phyloP scores from a whole-genome alignment of 495 filamentous ascomycete genomes.

The Xanthoparmelia taractica region DNA sequence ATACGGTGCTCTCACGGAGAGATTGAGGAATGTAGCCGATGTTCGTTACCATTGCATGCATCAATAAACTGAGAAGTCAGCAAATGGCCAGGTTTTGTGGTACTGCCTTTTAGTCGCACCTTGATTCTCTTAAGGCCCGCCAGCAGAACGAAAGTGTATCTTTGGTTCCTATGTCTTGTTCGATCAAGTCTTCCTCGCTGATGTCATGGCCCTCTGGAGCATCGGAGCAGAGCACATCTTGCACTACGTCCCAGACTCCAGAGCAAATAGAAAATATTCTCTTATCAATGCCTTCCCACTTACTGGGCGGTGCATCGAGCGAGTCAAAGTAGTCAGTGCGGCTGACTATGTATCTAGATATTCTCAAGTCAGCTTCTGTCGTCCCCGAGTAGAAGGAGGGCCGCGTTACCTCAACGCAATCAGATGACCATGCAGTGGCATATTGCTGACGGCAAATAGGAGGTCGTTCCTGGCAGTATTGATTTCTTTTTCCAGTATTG shows the following conservation, averaged over 20 bases:
- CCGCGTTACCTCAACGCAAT: conserved; percentile 42
- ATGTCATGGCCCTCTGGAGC: conserved; percentile 84
- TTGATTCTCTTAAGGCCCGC: conserved; percentile 84
- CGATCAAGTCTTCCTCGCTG: conserved; percentile 60
- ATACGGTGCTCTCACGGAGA: conserved; percentile 27
- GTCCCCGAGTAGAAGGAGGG: conserved; percentile 25
- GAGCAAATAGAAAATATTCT: conserved; percentile 51
- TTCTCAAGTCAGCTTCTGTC: conserved; percentile 16
- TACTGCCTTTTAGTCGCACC: conserved; percentile 39
- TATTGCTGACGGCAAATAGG: conserved; percentile 51
- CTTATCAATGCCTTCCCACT: conserved; percentile 42
- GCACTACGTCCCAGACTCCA: conserved; percentile 66
- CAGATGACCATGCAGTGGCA: conserved; percentile 58
- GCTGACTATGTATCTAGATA: conserved; percentile 32
- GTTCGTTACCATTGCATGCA: conserved; percentile 24
- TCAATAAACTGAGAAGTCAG: conserved; percentile 16
- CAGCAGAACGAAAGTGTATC: conserved; percentile 89
- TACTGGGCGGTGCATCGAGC: conserved; percentile 24
- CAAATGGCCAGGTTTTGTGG: not conserved
- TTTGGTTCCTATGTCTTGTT: conserved; percentile 62
- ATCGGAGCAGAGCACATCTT: conserved; percentile 73
- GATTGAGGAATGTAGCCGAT: conserved; percentile 35
- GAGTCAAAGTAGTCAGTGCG: conserved; percentile 25
- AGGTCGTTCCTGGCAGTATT: conserved; percentile 49
- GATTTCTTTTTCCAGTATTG: conserved; percentile 49